Percentiles rank a stretch among this genome's conserved stretches.
Conservation (phyloP, 2,329 filamentous ascomycete species). For the Aphanocladium album region DNA sequence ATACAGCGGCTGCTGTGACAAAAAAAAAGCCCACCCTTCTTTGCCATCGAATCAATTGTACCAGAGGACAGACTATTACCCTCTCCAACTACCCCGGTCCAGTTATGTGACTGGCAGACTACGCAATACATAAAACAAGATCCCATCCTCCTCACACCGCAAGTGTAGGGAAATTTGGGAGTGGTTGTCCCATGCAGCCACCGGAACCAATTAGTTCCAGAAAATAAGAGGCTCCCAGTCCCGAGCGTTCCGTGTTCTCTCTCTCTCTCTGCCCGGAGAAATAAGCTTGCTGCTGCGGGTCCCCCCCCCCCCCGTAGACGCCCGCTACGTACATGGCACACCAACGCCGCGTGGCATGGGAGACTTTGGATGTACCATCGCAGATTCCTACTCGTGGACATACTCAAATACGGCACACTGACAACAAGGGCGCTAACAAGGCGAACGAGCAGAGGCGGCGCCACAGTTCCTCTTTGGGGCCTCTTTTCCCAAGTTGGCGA, state of each 20-base stretch:
- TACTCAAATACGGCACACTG: too few species aligned
- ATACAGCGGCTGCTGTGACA: constrained; percentile 4
- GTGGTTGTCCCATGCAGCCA: background rate
- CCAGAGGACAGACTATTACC: too few species aligned
- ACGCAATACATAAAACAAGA: background rate
- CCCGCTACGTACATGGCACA: background rate
- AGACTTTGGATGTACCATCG: too few species aligned
- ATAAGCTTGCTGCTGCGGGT: too few species aligned
- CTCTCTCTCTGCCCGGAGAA: too few species aligned
- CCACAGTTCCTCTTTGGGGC: too few species aligned
- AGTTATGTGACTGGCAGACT: background rate
- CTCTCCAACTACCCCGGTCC: too few species aligned
- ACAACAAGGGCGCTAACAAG: too few species aligned
- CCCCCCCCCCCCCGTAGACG: background rate
- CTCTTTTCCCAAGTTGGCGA: too few species aligned
- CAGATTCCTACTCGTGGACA: too few species aligned
- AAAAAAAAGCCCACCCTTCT: background rate
- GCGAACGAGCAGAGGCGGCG: too few species aligned
- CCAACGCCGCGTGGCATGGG: background rate
- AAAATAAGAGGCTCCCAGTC: background rate
- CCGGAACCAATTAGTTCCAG: background rate
- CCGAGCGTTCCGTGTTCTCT: background rate
- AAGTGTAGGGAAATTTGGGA: too few species aligned
- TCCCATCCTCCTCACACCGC: constrained; percentile 1
- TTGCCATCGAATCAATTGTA: background rate